Evolutionary conservation across 352 stramenopile species (phyloP), one percentile per base, ranked within the genome.

Genomic region (Globisporangium heterothallicum): DNA sequence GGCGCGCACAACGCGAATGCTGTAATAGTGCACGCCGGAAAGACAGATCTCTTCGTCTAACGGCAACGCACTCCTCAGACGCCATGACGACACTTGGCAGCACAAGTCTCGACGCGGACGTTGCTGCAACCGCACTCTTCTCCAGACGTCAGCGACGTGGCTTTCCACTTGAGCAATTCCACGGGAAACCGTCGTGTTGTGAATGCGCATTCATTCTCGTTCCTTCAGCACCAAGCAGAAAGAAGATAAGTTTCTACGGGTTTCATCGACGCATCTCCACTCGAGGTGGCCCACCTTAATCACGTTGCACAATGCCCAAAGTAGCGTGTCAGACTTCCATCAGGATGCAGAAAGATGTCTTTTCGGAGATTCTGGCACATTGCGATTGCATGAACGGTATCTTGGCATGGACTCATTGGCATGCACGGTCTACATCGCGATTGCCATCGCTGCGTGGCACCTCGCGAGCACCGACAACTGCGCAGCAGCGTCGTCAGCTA

Each of bases 101-200:
- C n/a, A n/a, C n/a, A n/a, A n/a, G n/a, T n/a, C n/a, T n/a, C 22
- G 25, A 16, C 25, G 13, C 27, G 18, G 43, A 49, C 43, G 25
- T 6, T 14, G n/a, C n/a, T n/a, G n/a, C n/a, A n/a, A n/a, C n/a
- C n/a, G n/a, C n/a, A n/a, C n/a, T n/a, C n/a, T n/a, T n/a, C n/a
- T n/a, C n/a, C n/a, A n/a, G n/a, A n/a, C n/a, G n/a, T n/a, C n/a
- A n/a, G 26, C 43, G 43, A 49, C 27, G 43, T 49, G 43, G 43
- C 22, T 49, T 12, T 49, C 7, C 16, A 14, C 14, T 49, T 49
- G 25, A 49, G 27, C 6, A 49, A 38, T 40, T 19, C 16, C 25
- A 49, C 43, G 25, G 22, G 43, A 49, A 49, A 38, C 43, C 43
- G 27, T 9, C 43, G 43, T 49, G 43, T 49, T 49, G 26, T 49